These are phyloP conservation scores for Colletotrichum falcatum DNA, from an alignment of 2,329 filamentous ascomycete species.

Conservation along the genomic window DNA sequence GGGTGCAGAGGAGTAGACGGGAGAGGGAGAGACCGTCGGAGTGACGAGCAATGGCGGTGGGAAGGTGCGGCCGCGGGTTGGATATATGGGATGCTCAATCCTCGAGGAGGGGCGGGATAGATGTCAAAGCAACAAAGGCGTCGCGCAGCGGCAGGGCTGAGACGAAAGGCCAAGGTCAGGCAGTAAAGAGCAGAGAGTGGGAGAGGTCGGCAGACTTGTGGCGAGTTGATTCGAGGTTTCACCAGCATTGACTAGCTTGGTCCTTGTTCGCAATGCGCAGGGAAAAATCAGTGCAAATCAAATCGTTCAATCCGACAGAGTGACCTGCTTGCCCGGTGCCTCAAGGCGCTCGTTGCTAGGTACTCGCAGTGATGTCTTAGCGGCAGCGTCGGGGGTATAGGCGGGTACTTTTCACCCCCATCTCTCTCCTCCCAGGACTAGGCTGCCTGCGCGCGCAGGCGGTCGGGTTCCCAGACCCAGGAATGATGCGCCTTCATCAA, in stretches of 20 bases:
- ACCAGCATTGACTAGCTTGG: slow-evolving; percentile 37
- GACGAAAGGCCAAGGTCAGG: slow-evolving; percentile 9
- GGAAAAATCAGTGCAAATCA: slow-evolving; percentile 10
- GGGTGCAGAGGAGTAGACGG: background rate
- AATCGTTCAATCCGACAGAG: background rate
- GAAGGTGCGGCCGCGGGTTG: slow-evolving; percentile 24
- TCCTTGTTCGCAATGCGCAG: slow-evolving; percentile 34
- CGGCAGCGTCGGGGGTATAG: slow-evolving; percentile 29
- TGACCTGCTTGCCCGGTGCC: slow-evolving; percentile 3
- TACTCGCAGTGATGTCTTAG: slow-evolving; percentile 30
- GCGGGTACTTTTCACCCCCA: slow-evolving; percentile 30
- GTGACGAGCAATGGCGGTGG: slow-evolving; percentile 1
- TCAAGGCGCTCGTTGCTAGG: background rate
- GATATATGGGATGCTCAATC: slow-evolving; percentile 16
- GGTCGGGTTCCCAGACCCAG: slow-evolving; percentile 23
- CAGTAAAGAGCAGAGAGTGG: slow-evolving; percentile 3
- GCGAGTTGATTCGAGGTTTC: slow-evolving; percentile 40
- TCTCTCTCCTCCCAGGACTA: background rate
- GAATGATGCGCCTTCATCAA: slow-evolving; percentile 41
- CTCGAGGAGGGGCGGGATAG: slow-evolving; percentile 7
- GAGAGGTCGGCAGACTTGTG: slow-evolving; percentile 25
- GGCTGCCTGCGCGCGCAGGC: background rate
- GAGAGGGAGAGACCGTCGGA: background rate
- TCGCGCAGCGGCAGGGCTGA: slow-evolving; percentile 36
- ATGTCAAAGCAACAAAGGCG: slow-evolving; percentile 28